These are phyloP conservation scores for Waltergamsia citrina DNA, from an alignment of 2,329 filamentous ascomycete species.

Conservation along the genomic window DNA sequence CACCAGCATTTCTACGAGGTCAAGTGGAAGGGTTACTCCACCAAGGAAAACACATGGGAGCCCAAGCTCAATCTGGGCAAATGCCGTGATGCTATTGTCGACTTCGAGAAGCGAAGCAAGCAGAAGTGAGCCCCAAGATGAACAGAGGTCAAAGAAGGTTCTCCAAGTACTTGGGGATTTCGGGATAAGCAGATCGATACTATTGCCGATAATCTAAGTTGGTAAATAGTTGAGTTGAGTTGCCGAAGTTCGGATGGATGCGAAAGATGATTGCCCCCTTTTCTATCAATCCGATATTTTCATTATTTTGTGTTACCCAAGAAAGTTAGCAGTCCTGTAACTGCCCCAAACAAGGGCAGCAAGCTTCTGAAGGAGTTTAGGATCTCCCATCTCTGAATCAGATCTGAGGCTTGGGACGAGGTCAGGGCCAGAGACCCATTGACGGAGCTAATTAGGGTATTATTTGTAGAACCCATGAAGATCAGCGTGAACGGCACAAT, in stretches of 20 bases:
- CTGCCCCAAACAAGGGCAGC: constrained; percentile 18
- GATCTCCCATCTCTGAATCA: constrained; percentile 12
- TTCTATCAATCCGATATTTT: neutral
- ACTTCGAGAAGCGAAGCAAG: constrained; percentile 20
- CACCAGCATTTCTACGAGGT: constrained; percentile 34
- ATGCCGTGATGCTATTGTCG: constrained; percentile 23
- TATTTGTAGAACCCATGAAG: constrained; percentile 26
- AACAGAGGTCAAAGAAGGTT: too few species aligned
- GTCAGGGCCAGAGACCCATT: constrained; percentile 9
- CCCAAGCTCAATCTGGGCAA: constrained; percentile 32
- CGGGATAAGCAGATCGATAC: too few species aligned
- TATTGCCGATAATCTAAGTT: too few species aligned
- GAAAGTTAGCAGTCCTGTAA: constrained; percentile 12
- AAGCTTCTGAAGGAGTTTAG: constrained; percentile 20
- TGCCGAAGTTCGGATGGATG: neutral
- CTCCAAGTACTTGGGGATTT: too few species aligned
- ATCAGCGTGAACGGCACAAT: constrained; percentile 30
- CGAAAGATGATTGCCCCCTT: too few species aligned
- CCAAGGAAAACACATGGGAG: constrained; percentile 43
- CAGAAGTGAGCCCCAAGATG: too few species aligned
- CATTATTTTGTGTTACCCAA: constrained; percentile 8
- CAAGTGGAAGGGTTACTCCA: constrained; percentile 42
- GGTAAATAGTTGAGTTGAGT: too few species aligned
- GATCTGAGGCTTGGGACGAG: constrained; percentile 7
- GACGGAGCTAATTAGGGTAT: constrained; percentile 15